Conservation (phyloP, 1,284 basidiomycete genomes). For the Moesziomyces sp. region DNA sequence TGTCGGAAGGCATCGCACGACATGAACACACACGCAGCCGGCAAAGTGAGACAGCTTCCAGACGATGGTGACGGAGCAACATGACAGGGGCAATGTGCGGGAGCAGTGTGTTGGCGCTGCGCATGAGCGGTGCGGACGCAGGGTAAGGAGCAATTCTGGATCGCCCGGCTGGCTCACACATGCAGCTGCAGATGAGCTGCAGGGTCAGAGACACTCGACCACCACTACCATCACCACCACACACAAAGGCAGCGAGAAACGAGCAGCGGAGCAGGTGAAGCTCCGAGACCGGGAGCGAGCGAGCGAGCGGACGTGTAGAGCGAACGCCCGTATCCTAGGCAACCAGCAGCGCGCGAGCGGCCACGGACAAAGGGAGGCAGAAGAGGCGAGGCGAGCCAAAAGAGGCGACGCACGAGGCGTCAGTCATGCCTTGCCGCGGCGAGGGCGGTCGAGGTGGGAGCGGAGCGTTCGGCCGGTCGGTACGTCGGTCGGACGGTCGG, state of each 20-base stretch:
- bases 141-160: slow-evolving; percentile 20
- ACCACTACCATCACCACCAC: background rate
- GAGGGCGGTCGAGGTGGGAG: too few relatives aligned
- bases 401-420: background rate
- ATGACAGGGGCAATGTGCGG: slow-evolving; percentile 9
- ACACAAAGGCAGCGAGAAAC: background rate
- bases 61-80: slow-evolving; percentile 14
- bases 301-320: background rate
- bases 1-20: slow-evolving; percentile 9
- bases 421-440: background rate
- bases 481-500: background rate
- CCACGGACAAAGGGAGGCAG: too few relatives aligned
- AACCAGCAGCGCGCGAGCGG: too few relatives aligned
- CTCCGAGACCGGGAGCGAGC: background rate
- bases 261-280: background rate
- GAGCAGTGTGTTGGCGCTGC: background rate
- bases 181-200: slow-evolving; percentile 21
- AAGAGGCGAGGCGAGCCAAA: background rate
- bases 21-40: slow-evolving; percentile 11
- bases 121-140: background rate
- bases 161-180: slow-evolving; percentile 5
- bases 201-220: slow-evolving; percentile 20
- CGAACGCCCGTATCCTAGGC: too few relatives aligned
- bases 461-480: too few relatives aligned
- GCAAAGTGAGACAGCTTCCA: slow-evolving; percentile 36